A percentile compares a stretch with the other conserved stretches of the same genome.
Conservation (phyloP, 2,329 filamentous ascomycete species). For the Neonectria hederae region DNA sequence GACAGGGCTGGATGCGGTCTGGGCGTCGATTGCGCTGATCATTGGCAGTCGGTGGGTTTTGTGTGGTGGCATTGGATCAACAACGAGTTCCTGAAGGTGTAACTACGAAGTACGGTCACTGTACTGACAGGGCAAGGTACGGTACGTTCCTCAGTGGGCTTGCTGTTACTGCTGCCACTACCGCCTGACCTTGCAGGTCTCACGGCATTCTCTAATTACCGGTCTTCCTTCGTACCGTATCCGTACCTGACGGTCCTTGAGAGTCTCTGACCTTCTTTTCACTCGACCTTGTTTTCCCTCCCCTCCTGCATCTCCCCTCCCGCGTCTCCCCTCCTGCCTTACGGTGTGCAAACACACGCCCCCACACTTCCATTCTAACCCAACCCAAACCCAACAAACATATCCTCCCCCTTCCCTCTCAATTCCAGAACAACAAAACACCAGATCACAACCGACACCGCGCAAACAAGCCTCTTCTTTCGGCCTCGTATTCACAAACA, state of each 20-base stretch:
- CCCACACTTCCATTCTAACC: background rate
- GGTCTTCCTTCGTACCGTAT: background rate
- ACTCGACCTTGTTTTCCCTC: background rate
- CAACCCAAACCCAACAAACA: conserved; percentile 19
- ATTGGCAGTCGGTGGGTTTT: background rate
- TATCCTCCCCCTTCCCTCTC: background rate
- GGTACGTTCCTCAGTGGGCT: no score
- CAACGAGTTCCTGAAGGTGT: background rate
- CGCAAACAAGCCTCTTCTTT: background rate
- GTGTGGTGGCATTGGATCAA: background rate
- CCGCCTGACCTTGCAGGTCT: conserved; percentile 19
- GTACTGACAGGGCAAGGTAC: no score
- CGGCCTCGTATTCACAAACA: background rate
- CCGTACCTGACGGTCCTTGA: background rate
- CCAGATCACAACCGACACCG: background rate
- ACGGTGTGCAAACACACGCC: conserved; percentile 2
- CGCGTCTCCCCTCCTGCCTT: conserved; percentile 1
- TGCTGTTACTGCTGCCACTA: conserved; percentile 7
- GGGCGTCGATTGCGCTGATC: background rate
- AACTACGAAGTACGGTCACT: no score
- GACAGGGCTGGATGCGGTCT: background rate
- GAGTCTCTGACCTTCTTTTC: conserved; percentile 9
- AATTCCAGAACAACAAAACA: background rate
- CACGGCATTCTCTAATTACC: background rate
- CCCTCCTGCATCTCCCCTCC: background rate